Base-by-base conservation (phyloP, 345 rosid genomes). In the Pugionium cornutum region DNA sequence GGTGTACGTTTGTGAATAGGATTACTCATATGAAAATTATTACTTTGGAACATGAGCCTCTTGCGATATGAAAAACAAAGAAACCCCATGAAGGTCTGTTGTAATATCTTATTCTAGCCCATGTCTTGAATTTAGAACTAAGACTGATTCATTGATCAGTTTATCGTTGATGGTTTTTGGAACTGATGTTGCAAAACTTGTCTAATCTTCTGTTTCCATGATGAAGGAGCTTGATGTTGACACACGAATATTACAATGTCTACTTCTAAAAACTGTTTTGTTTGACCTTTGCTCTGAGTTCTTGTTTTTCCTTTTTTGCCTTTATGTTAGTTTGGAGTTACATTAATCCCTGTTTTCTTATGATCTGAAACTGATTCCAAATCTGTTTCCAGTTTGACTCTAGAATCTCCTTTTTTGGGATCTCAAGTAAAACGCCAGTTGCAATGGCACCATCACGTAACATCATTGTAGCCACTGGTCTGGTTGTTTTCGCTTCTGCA, bases 401-500 rank as follows among this genome's bases (percentile, higher is more conserved):
- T 2, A 58, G 50, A 32, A 3, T 37, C 39, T 62, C 18, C 29
- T 41, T 7, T 4, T 41, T 54, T 45, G 4, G 43, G 8, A 6
- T 35, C 6, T 4, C 9, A 53, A 53, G 41, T 28, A 26, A 47
- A 10, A 62, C 36, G 42, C 18, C 11, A 32, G 27, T 10, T 51
- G 27, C 52, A 44, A 90, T 90, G 96, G 52, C 77, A 50, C 80
- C 82, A 58, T 66, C 70, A 4, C 83, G 92, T 32, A 94, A 94
- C 78, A 63, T 65, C 5, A 49, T 86, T 10, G 91, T 94, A 67
- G 99, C 99, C 0, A 54, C 84, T 34, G 92, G 99, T 9, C 83
- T 94, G 56, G 72, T 90, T 47, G 77, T 81, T 67, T 94, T 94
- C 76, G 97, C 89, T 4, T 68, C 82, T 50, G 92, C 85, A 27